Evolutionary conservation across 345 rosid species (phyloP).

Genomic region (Passiflora organensis): DNA sequence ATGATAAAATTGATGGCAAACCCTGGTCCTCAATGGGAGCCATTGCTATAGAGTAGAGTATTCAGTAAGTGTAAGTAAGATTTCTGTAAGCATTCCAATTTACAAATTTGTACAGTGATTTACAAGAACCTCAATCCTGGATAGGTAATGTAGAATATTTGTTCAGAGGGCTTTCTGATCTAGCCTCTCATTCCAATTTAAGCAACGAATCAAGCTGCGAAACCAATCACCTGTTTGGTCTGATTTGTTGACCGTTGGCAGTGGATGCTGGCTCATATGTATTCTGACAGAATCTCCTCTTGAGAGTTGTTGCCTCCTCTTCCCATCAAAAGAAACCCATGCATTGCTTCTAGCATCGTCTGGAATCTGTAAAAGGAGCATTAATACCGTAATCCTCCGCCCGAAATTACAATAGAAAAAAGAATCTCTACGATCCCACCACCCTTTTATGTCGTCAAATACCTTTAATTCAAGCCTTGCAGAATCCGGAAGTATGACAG

Average conservation of each 20-base stretch:
- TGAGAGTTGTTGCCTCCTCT: conserved; percentile 94
- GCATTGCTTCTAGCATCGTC: conserved; percentile 91
- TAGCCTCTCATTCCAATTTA: conserved; percentile 94
- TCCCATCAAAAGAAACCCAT: conserved; percentile 99
- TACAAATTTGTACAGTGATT: conserved; percentile 33
- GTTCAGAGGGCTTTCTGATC: conserved; percentile 84
- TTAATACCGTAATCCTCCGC: background rate
- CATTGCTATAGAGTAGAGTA: conserved; percentile 7
- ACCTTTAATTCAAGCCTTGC: conserved; percentile 92
- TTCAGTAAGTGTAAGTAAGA: conserved; percentile 1
- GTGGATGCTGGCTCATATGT: conserved; percentile 93
- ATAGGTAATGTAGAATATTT: conserved; percentile 5
- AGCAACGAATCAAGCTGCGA: conserved; percentile 87
- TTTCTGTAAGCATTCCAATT: conserved; percentile 13
- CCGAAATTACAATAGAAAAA: conserved; percentile 1
- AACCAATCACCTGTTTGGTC: conserved; percentile 99
- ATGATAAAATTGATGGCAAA: conserved; percentile 5
- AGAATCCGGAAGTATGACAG: conserved; percentile 98
- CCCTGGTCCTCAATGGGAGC: conserved; percentile 13
- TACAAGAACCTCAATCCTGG: conserved; percentile 28
- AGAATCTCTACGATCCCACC: background rate
- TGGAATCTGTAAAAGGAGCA: conserved; percentile 54
- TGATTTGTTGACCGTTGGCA: conserved; percentile 87
- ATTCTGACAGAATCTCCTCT: conserved; percentile 89
- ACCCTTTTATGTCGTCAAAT: background rate